Evolutionary conservation across 2,329 filamentous ascomycete species (phyloP).

Genomic region (Colletotrichum tropicale): DNA sequence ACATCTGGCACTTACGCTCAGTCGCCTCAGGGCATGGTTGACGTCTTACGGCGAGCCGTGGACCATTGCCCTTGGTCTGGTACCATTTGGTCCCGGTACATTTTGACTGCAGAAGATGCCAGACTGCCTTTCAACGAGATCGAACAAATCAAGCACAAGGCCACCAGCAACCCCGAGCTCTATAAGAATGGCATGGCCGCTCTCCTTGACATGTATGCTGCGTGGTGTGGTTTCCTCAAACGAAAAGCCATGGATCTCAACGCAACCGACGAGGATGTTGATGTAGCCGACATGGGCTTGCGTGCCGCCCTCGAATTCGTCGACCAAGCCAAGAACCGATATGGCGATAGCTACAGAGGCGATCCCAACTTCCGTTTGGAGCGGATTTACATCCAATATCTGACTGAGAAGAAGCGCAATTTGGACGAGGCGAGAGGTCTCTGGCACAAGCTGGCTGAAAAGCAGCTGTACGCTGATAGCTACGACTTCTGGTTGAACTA

Average conservation of each 20-base stretch:
- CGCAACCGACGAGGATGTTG: constrained; percentile 80
- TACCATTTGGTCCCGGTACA: constrained; percentile 86
- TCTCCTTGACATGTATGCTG: constrained; percentile 87
- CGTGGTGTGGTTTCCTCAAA: constrained; percentile 94
- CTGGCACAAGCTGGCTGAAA: constrained; percentile 73
- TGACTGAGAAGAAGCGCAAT: constrained; percentile 82
- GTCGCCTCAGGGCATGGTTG: constrained; percentile 58
- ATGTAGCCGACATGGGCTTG: constrained; percentile 90
- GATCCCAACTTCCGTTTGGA: constrained; percentile 90
- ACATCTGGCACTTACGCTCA: constrained; percentile 43
- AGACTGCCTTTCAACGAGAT: constrained; percentile 79
- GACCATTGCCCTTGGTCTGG: constrained; percentile 95
- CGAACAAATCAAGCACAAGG: constrained; percentile 88
- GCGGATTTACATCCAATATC: constrained; percentile 88
- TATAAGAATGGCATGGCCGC: constrained; percentile 87
- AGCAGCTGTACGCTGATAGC: constrained; percentile 72
- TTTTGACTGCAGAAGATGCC: constrained; percentile 83
- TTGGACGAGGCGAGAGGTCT: constrained; percentile 77
- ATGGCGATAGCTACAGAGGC: constrained; percentile 78
- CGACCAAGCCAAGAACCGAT: constrained; percentile 75
- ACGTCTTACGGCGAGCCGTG: constrained; percentile 80
- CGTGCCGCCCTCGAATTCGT: constrained; percentile 86
- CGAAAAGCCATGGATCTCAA: constrained; percentile 79
- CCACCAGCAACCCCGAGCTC: constrained; percentile 83
- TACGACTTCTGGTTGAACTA: constrained; percentile 95